Evolutionary conservation across 257 asterid species (phyloP), one percentile per base, ranked within the genome.

Genomic region (Mitragyna speciosa): DNA sequence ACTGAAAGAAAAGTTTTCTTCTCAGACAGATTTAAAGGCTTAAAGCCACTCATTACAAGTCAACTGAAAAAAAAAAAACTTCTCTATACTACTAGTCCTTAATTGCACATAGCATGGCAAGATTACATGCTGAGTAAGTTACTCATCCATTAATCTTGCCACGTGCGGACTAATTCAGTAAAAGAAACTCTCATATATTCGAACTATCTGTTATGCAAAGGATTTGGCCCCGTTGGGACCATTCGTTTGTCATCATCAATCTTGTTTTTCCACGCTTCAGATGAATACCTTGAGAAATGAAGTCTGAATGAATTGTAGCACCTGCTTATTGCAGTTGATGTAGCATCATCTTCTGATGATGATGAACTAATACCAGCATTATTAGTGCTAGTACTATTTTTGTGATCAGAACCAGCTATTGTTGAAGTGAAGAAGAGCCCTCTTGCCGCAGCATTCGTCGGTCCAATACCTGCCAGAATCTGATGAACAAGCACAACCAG

Each of bases 161-260:
- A 4, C 39, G 39, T 3, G 12, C 75, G 7, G 30, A 31, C 45
- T 61, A 41, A 56, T 74, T 30, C 39, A 58, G 48, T 67, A 33
- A 22, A 8, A 75, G 48, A 56, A 11, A 36, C 16, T 61, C 39
- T 58, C 65, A 58, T 24, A 7, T 11, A 39, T 15, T 74, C 39
- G 39, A 36, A 1, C 89, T 86, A 88, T 88, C 89, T 85, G 89
- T 91, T 91, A 78, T 90, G 94, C 87, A 91, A 78, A 11, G 94
- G 96, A 87, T 91, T 91, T 31, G 96, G 85, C 26, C 96, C 93
- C 0, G 92, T 87, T 16, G 96, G 96, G 66, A 91, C 92, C 70
- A 79, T 76, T 6, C 94, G 88, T 83, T 90, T 91, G 48, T 86
- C 85, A 39, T 26, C 77, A 58, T 22, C 77, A 24, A 66, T 48